Base-by-base conservation (phyloP, 441 rosid genomes). In the Arabidopsis lyrata region DNA sequence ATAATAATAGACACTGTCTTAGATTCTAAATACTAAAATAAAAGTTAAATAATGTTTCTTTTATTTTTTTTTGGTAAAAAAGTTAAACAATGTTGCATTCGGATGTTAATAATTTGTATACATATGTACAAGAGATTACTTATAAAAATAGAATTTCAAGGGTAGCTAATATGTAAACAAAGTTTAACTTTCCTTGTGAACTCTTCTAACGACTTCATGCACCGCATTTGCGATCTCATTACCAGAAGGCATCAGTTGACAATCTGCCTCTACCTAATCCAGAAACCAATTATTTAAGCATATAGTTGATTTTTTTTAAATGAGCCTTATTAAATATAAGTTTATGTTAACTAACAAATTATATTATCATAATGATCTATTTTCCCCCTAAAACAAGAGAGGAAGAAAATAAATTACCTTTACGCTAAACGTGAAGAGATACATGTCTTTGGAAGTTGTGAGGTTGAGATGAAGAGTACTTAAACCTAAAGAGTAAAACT, bases 171-270 rank as follows among this genome's bases (percentile, higher is more conserved):
- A n/a, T n/a, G n/a, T n/a, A n/a, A n/a, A n/a, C n/a, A n/a, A n/a
- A n/a, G n/a, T n/a, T n/a, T n/a, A n/a, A n/a, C n/a, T 27, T 42
- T 16, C 64, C 11, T 47, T 32, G 34, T 68, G 78, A 68, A 67
- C 68, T 68, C 82, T 74, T 58, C 72, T 78, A 78, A 89, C 64
- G 81, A 86, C 75, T 34, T 84, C 88, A 77, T 85, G 80, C 74
- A 83, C 87, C 6, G 87, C 87, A 13, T 84, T 73, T 71, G 90
- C 87, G 63, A 89, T 66, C 57, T 86, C 90, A 52, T 84, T 80
- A 62, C 70, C 83, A 5, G 90, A 76, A 55, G 71, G 69, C 70
- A 77, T 54, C 55, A 75, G 14, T 38, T 82, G 73, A 70, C 88
- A 85, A 35, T 78, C 77, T 14, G 85, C 87, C 72, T 83, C 89